A percentile compares a stretch with the other conserved stretches of the same genome.
Conservation (phyloP, 257 asterid genomes). For the Ilex asprella region DNA sequence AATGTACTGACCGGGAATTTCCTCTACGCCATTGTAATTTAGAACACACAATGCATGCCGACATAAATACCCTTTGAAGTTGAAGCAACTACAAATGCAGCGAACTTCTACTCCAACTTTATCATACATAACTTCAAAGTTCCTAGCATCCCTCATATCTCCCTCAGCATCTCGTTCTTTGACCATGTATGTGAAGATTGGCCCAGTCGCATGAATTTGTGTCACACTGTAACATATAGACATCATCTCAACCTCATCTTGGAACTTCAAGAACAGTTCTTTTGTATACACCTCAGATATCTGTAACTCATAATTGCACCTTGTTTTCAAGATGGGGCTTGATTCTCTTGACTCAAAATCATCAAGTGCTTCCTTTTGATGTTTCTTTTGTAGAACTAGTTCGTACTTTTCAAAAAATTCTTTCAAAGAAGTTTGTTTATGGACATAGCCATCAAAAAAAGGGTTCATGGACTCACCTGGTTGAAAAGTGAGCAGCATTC, state of each 20-base stretch:
- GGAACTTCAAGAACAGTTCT: conserved; percentile 41
- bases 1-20: conserved; percentile 33
- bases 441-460: conserved; percentile 29
- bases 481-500: conserved; percentile 24
- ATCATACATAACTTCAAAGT: conserved; percentile 42
- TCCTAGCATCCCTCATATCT: conserved; percentile 18
- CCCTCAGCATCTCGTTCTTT: conserved; percentile 34
- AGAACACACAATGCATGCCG: conserved; percentile 42
- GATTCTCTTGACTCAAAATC: conserved; percentile 36
- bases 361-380: conserved; percentile 30
- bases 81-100: conserved; percentile 47
- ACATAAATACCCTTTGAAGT: conserved; percentile 40
- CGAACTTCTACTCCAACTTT: conserved; percentile 44
- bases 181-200: conserved; percentile 33
- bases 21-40: conserved; percentile 30
- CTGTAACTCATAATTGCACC: conserved; percentile 34
- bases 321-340: conserved; percentile 27
- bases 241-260: conserved; percentile 40
- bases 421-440: conserved; percentile 18
- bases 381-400: conserved; percentile 23
- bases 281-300: conserved; percentile 32
- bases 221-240: conserved; percentile 30
- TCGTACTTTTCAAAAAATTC: conserved; percentile 34
- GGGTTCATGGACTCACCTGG: conserved; percentile 20
- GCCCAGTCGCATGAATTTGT: conserved; percentile 35